Evolutionary conservation across 1,284 basidiomycete species (phyloP).

Genomic region (Leccinum brunneo-olivaceum): DNA sequence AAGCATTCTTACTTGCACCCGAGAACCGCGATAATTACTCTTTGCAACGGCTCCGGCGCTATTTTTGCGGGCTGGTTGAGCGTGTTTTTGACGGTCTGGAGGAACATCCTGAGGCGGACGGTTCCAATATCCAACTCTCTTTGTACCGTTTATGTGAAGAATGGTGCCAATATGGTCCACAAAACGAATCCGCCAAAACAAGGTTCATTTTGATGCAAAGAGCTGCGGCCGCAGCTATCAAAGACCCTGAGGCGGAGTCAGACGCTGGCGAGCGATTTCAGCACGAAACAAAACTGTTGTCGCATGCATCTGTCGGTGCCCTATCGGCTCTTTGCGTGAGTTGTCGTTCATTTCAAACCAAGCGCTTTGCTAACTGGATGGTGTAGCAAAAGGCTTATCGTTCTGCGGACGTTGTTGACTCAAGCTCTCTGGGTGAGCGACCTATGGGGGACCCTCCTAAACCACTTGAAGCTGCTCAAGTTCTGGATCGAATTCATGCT

Average conservation of each 20-base stretch:
- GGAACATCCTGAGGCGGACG: conserved; percentile 66
- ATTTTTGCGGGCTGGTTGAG: conserved; percentile 87
- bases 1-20: conserved; percentile 65
- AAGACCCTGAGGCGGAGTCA: conserved; percentile 39
- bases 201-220: conserved; percentile 73
- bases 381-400: conserved; percentile 67
- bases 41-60: conserved; percentile 77
- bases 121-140: conserved; percentile 74
- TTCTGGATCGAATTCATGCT: conserved; percentile 61
- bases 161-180: conserved; percentile 85
- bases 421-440: conserved; percentile 57
- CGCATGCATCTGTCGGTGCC: conserved; percentile 75
- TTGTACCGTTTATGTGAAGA: conserved; percentile 87
- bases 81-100: conserved; percentile 77
- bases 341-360: conserved; percentile 11
- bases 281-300: conserved; percentile 66
- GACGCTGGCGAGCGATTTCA: conserved; percentile 66
- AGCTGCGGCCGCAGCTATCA: conserved; percentile 51
- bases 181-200: conserved; percentile 70
- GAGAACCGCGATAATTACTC: conserved; percentile 76
- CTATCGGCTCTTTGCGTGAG: conserved; percentile 83
- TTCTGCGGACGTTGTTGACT: conserved; percentile 48
- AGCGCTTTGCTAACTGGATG: conserved; percentile 2
- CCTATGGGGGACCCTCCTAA: conserved; percentile 42
- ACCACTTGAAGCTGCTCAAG: conserved; percentile 45